Percentiles rank a stretch among this genome's conserved stretches.
Conservation (phyloP, 139 green algal genomes). For the Pseudopediastrum boryanum region DNA sequence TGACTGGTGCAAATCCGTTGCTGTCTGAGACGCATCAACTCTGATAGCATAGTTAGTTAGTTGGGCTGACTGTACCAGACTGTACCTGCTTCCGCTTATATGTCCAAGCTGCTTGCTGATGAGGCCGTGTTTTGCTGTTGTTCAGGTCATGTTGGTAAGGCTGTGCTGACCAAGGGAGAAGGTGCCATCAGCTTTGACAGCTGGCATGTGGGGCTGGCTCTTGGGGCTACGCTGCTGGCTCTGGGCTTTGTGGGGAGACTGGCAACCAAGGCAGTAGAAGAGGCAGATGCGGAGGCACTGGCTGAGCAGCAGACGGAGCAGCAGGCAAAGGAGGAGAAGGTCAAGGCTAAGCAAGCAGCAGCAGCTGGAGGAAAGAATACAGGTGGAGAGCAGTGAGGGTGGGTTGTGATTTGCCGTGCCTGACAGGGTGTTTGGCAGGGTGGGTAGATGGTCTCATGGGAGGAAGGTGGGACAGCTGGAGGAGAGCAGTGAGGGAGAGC, state of each 20-base stretch:
- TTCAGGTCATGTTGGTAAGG: slow-evolving; percentile 64
- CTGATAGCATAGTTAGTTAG: too few species aligned
- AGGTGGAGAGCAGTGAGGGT: too few species aligned
- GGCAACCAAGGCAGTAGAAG: slow-evolving; percentile 74
- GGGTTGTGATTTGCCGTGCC: too few species aligned
- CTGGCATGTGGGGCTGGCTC: slow-evolving; percentile 68
- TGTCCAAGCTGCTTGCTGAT: too few species aligned
- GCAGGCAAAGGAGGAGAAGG: neutral
- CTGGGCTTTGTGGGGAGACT: slow-evolving; percentile 75
- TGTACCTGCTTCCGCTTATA: neutral
- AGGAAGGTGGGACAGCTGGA: too few species aligned
- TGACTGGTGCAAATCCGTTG: too few species aligned
- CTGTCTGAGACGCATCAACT: too few species aligned
- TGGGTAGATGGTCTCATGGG: too few species aligned
- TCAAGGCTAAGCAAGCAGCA: neutral
- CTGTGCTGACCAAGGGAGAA: slow-evolving; percentile 60
- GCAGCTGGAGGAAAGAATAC: neutral
- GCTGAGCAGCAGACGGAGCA: slow-evolving; percentile 22
- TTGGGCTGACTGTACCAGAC: too few species aligned
- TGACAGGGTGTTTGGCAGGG: too few species aligned
- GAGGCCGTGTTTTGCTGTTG: slow-evolving; percentile 17
- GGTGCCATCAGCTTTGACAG: slow-evolving; percentile 41
- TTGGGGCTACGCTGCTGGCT: slow-evolving; percentile 60
- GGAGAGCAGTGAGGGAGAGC: too few species aligned
- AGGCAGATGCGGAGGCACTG: slow-evolving; percentile 53